Evolutionary conservation across 495 filamentous ascomycete genomes (phyloP), one percentile per base, ranked within the genome.

Genomic region (Lichina pygmaea): DNA sequence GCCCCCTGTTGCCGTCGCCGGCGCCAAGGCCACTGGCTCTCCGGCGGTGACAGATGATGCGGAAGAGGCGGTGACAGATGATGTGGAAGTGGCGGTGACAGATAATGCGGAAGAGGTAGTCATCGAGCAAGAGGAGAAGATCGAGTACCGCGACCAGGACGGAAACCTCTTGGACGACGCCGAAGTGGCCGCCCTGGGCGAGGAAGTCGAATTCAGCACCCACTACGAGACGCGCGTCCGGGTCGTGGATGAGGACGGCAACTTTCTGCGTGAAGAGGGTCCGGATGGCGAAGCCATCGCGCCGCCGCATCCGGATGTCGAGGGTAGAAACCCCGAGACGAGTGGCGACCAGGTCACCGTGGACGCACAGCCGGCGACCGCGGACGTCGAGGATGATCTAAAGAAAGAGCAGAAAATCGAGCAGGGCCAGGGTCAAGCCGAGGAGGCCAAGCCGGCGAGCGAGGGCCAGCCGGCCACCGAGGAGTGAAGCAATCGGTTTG

Each of bases 111-210:
- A n/a, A 48, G 2, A 24, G 11, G 31, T 46, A 30, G 36, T 47
- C 33, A 11, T 48, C 17, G 33, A 12, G 16, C 24, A 42, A 31
- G 78, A 93, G 57, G 84, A 93, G 55, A 78, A 77, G 48, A 66
- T 94, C 48, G 89, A 97, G 60, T 97, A 92, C 60, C 76, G 89
- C 40, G 89, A 97, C 56, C 82, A 95, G 56, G 65, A 92, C 50
- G 89, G 89, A 44, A 93, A 94, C 52, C 53, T 95, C 38, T 66
- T 97, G 16, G 65, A 86, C 52, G 75, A 80, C 49, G 74, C 78
- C 52, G 72, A 93, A 49, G 86, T 97, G 41, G 72, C 77, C 52
- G 76, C 72, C 1, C 71, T 97, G 30, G 68, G 78, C 53, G 89
- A 86, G 52, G 86, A 93, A 61, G 85, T 95, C 30, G 78, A 79